phyloP scores from a whole-genome alignment of 1,284 basidiomycete species.

The Ustilago crameri region DNA sequence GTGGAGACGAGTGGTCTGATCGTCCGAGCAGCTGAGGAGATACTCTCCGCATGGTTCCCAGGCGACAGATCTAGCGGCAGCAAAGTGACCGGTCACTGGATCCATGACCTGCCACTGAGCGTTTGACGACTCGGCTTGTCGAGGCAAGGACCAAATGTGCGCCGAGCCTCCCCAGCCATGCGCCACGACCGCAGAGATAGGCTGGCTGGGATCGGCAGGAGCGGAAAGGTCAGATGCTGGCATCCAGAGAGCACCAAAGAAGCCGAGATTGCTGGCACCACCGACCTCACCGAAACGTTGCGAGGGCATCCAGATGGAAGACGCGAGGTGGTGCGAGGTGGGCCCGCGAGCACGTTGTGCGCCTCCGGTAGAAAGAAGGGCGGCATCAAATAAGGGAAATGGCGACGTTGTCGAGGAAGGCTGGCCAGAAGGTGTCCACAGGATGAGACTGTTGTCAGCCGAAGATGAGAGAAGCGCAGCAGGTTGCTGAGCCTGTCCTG shows the following conservation, averaged over 20 bases:
- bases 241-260: slow-evolving; percentile 62
- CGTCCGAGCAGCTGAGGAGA: slow-evolving; percentile 55
- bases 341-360: slow-evolving; percentile 57
- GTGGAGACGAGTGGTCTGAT: slow-evolving; percentile 65
- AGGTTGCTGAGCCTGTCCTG: slow-evolving; percentile 26
- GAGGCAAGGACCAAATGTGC: slow-evolving; percentile 51
- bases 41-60: slow-evolving; percentile 65
- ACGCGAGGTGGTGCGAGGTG: slow-evolving; percentile 36
- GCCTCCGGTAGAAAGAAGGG: slow-evolving; percentile 69
- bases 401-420: slow-evolving; percentile 4
- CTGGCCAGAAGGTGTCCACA: slow-evolving; percentile 59
- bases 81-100: slow-evolving; percentile 60
- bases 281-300: slow-evolving; percentile 66
- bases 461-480: slow-evolving; percentile 65
- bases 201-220: neutral
- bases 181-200: slow-evolving; percentile 46
- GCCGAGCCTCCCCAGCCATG: slow-evolving; percentile 65
- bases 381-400: slow-evolving; percentile 68
- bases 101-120: slow-evolving; percentile 30
- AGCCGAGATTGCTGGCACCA: slow-evolving; percentile 60
- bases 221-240: slow-evolving; percentile 16
- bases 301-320: slow-evolving; percentile 62
- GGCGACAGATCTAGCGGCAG: slow-evolving; percentile 44
- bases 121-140: slow-evolving; percentile 1
- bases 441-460: slow-evolving; percentile 64